phyloP scores from a whole-genome alignment of 164 flowering plant genomes.

The Houttuynia cordata region DNA sequence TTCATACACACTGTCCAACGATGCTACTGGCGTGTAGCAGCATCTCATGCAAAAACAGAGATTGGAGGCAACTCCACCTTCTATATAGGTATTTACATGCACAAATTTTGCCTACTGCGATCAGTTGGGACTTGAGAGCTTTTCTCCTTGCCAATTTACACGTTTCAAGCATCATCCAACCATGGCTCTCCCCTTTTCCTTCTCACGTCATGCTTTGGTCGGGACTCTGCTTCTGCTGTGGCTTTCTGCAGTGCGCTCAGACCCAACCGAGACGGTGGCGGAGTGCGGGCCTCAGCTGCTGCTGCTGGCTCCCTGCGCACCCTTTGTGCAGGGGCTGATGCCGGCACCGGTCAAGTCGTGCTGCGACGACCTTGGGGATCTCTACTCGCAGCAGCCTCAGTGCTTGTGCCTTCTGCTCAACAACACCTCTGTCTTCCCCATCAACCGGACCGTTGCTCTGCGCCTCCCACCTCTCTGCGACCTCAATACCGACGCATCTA shows the following conservation, averaged over 20 bases:
- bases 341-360: constrained; percentile 32
- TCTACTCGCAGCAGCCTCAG: constrained; percentile 27
- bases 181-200: neutral
- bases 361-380: constrained; percentile 38
- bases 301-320: constrained; percentile 40
- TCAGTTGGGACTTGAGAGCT: neutral
- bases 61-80: neutral
- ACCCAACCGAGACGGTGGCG: constrained; percentile 17
- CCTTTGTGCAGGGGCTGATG: constrained; percentile 54
- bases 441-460: constrained; percentile 54
- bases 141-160: too few species aligned
- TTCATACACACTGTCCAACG: neutral
- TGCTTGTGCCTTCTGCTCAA: constrained; percentile 65
- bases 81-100: neutral
- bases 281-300: constrained; percentile 34
- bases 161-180: neutral
- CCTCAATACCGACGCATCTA: constrained; percentile 18
- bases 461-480: constrained; percentile 51
- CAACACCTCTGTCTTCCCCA: constrained; percentile 25
- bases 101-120: neutral
- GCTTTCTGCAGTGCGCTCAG: constrained; percentile 4
- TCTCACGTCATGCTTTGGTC: neutral
- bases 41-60: neutral
- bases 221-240: constrained; percentile 7
- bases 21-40: neutral